Percentiles rank a stretch among this genome's conserved stretches.
These are phyloP conservation scores for Wickerhamiella dianesei DNA, from an alignment of 805 yeast species.

Conservation along the genomic window DNA sequence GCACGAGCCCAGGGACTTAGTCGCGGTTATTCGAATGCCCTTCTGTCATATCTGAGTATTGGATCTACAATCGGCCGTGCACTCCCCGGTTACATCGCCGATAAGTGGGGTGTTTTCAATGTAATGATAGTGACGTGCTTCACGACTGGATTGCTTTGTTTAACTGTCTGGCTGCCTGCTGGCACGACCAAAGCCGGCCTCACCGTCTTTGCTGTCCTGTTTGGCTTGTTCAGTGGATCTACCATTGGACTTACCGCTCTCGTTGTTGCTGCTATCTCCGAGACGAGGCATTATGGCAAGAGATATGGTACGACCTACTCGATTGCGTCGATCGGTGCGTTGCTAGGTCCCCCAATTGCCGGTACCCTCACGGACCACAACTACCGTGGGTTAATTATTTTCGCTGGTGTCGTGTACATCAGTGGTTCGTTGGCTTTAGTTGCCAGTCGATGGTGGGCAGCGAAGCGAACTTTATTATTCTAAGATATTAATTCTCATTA, in stretches of 20 bases:
- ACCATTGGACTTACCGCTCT: constrained; percentile 54
- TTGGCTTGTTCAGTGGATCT: constrained; percentile 37
- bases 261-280: constrained; percentile 54
- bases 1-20: constrained; percentile 37
- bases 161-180: constrained; percentile 56
- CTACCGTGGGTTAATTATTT: constrained; percentile 24
- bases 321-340: constrained; percentile 26
- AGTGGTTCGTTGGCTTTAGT: constrained; percentile 19
- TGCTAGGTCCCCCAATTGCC: constrained; percentile 29
- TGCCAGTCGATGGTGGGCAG: constrained; percentile 20
- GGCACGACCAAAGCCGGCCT: constrained; percentile 31
- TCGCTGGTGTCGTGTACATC: constrained; percentile 23
- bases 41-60: constrained; percentile 36
- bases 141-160: constrained; percentile 34
- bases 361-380: constrained; percentile 23
- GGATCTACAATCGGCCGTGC: constrained; percentile 41
- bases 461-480: constrained; percentile 17
- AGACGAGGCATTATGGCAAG: constrained; percentile 51
- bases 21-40: constrained; percentile 23
- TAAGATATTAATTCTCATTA: constrained; percentile 1
- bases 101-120: constrained; percentile 42
- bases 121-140: constrained; percentile 37
- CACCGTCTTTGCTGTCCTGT: constrained; percentile 36
- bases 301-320: constrained; percentile 56
- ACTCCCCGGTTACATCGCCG: constrained; percentile 44